Evolutionary conservation across 75 land plant genomes (phyloP), one percentile per base, ranked within the genome.

Genomic region (Pseudotsuga menziesii): DNA sequence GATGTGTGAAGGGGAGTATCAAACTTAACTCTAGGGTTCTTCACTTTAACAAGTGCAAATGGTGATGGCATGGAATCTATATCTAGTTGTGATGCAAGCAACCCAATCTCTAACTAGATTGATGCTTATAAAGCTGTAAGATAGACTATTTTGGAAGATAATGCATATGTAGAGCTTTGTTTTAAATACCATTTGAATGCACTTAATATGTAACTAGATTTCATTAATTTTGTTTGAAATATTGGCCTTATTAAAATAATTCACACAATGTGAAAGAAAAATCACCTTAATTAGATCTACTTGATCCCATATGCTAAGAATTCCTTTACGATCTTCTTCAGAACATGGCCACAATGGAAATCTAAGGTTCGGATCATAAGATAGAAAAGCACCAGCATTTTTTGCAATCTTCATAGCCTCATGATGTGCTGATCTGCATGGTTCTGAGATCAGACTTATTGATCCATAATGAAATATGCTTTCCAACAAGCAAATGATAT

Each of bases 161-260:
- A 94, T 76, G 95, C 96, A 60, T 94, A 83, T 83, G 84, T 89
- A 4, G 98, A 97, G 80, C 86, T 94, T 61, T 81, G 86, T 67
- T 73, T 94, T 48, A 83, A 82, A 59, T 89, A 97, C 75, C 96
- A 98, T 22, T 66, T 91, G 74, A 84, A 79, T 60, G 93, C 96
- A 58, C 80, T 94, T 16, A 73, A 82, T 27, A 55, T 39, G 0
- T 39, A 39, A 39, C 4, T 4, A 4, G 41, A 4, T 39, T 39
- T 39, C 4, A 29, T 29, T 29, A 29, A 29, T 29, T 29, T 29
- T 29, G 32, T 29, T 29, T 29, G 32, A 29, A 29, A 29, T 29
- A 29, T 29, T 29, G 32, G 32, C 32, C 32, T 29, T 1, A 29
- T 29, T 29, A 29, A 29, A 29, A 29, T 29, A 29, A 29, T 0